These are phyloP conservation scores for Kuraishia piskuri DNA, from an alignment of 805 yeast species.

Conservation along the genomic window DNA sequence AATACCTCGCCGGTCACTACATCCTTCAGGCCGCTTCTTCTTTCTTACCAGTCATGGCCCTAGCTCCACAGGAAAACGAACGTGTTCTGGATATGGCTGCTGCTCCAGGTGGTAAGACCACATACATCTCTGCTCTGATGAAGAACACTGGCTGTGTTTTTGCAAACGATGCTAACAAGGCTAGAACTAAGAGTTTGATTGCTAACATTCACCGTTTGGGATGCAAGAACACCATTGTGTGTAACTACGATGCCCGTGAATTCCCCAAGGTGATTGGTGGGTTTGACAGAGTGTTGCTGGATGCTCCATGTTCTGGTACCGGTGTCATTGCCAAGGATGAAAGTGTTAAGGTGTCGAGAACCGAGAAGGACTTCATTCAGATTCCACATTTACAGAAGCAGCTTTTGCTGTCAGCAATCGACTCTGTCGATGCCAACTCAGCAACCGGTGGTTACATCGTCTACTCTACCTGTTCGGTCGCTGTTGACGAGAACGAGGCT, in stretches of 20 bases:
- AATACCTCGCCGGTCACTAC: constrained; percentile 95
- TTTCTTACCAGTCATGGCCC: constrained; percentile 94
- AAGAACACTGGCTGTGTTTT: constrained; percentile 96
- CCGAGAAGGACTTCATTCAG: constrained; percentile 93
- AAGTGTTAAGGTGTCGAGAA: constrained; percentile 85
- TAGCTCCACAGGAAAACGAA: constrained; percentile 95
- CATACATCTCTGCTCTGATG: constrained; percentile 92
- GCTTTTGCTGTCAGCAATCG: constrained; percentile 87
- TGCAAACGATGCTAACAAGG: constrained; percentile 95
- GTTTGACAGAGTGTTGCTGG: constrained; percentile 86
- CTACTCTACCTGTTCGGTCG: constrained; percentile 96
- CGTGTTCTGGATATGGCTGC: constrained; percentile 98
- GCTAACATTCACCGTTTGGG: constrained; percentile 97
- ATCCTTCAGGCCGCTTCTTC: constrained; percentile 98
- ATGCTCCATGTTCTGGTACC: constrained; percentile 99
- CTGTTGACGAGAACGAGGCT: constrained; percentile 96
- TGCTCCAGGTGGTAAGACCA: constrained; percentile 98
- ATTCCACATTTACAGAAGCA: constrained; percentile 96
- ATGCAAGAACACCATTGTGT: constrained; percentile 91
- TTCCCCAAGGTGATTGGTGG: constrained; percentile 98
- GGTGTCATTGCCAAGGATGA: constrained; percentile 98
- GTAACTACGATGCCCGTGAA: constrained; percentile 97
- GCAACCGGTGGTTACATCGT: constrained; percentile 90
- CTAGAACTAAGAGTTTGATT: constrained; percentile 91
- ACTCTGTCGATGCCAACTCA: constrained; percentile 91